Conservation (phyloP, 2,329 filamentous ascomycete genomes). For the Diaporthe nobilis region DNA sequence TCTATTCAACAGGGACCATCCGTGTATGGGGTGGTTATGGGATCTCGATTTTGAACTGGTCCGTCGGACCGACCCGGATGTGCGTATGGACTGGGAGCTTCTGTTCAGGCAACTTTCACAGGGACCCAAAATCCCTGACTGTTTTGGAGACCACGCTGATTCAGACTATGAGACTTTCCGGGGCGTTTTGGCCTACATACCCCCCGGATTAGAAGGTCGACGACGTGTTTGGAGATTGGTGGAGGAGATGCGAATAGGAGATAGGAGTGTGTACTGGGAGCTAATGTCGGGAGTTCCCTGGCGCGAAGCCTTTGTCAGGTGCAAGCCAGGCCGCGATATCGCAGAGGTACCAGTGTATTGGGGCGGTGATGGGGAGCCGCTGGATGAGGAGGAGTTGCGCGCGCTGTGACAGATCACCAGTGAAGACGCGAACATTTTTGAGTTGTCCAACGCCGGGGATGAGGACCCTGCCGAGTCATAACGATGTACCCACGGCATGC, state of each 20-base stretch:
- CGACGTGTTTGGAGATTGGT: conserved; percentile 3
- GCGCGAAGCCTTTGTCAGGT: not conserved
- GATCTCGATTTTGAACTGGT: conserved; percentile 3
- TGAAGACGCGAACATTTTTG: not conserved
- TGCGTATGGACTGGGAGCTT: conserved; percentile 5
- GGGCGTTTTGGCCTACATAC: not conserved
- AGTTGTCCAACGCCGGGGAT: not conserved
- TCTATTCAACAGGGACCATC: not conserved
- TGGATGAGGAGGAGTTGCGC: not conserved
- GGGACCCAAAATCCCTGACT: not conserved
- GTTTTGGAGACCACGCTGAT: not conserved
- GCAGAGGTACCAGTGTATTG: not conserved
- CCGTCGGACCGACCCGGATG: not conserved
- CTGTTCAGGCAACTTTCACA: conserved; percentile 5
- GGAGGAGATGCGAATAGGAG: not conserved
- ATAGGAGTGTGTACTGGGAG: not conserved
- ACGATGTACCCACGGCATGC: too few relatives aligned
- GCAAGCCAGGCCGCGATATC: not conserved
- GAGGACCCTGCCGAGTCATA: too few relatives aligned
- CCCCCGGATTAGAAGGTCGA: conserved; percentile 1
- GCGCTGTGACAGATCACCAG: not conserved
- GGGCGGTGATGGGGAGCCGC: not conserved
- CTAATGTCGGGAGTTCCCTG: not conserved
- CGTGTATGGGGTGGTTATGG: conserved; percentile 1
- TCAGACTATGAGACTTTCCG: conserved; percentile 3